Evolutionary conservation across 2,329 filamentous ascomycete species (phyloP), one percentile per base, ranked within the genome.

Genomic region (Ceratocystis alfenasii): DNA sequence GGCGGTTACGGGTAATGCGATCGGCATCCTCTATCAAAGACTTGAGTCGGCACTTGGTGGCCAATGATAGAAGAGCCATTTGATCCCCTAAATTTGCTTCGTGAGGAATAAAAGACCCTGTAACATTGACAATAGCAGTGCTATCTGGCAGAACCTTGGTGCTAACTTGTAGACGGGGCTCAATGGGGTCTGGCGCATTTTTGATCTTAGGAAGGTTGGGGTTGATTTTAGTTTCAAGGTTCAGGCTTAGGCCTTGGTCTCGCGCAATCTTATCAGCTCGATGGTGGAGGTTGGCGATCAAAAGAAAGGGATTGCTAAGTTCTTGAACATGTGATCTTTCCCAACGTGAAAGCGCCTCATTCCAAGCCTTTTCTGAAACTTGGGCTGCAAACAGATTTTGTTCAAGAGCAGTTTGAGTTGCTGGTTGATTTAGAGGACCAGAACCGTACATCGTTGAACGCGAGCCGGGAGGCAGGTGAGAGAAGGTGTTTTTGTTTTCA

Each of bases 21-120:
- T 86, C 83, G 10, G 90, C 86, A 71, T 96, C 91, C 72, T 92
- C 88, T 2, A 96, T 73, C 36, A 96, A 76, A 12, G 85, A 83
- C 64, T 89, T 82, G 46, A 96, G 71, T 33, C 90, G 83, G 70
- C 95, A 88, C 72, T 93, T 90, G 8, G 90, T 86, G 20, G 89
- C 89, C 66, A 96, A 81, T 5, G 90, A 94, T 67, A 96, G 74
- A 17, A 96, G 79, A 30, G 89, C 88, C 57, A 96, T 77, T 70
- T 96, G 88, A 68, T 96, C 91, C 15, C 88, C 87, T 44, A 96
- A 78, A 65, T 83, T 85, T 1, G 89, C 84, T 55, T 91, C 88
- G 45, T 87, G 85, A 0, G 94, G 83, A 46, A 95, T 83, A 65
- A 88, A 90, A 22, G 84, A 84, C 1, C 86, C 86, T 15, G 79